phyloP scores from a whole-genome alignment of 169 alveolate species.

The Babesia ovata region DNA sequence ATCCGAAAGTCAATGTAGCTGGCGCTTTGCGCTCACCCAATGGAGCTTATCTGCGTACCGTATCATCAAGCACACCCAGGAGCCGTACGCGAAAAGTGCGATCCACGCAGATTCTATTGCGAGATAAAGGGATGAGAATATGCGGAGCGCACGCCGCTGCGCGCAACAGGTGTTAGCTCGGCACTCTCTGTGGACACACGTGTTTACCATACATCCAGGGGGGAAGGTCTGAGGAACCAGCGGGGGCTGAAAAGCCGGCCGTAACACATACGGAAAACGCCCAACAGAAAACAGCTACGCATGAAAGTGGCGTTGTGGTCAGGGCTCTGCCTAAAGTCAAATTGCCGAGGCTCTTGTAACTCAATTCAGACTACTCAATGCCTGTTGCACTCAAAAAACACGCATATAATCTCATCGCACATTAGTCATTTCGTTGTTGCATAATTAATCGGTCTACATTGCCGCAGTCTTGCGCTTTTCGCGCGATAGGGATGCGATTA shows the following conservation, averaged over 20 bases:
- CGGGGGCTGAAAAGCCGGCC: constrained; percentile 60
- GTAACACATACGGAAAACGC: constrained; percentile 55
- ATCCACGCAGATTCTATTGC: background rate
- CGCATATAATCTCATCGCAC: background rate
- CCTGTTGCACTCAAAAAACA: constrained; percentile 24
- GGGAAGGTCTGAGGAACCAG: constrained; percentile 73
- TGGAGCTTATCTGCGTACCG: constrained; percentile 63
- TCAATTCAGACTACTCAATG: constrained; percentile 68
- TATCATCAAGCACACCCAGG: constrained; percentile 24
- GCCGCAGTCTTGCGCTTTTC: too few relatives aligned
- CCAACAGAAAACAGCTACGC: constrained; percentile 68
- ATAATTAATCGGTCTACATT: too few relatives aligned
- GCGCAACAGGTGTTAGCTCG: constrained; percentile 61
- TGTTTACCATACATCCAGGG: constrained; percentile 41
- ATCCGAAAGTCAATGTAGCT: constrained; percentile 48
- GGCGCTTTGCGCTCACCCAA: constrained; percentile 51
- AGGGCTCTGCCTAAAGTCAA: constrained; percentile 40
- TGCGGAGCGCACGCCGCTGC: too few relatives aligned
- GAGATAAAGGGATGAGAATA: background rate
- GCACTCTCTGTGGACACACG: constrained; percentile 57
- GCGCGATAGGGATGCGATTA: too few relatives aligned
- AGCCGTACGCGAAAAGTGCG: background rate
- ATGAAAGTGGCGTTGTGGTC: constrained; percentile 68
- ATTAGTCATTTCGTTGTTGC: background rate
- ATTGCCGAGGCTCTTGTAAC: constrained; percentile 63